Base-by-base conservation (phyloP, 2,329 filamentous ascomycete genomes). In the Trichophyton mentagrophytes region DNA sequence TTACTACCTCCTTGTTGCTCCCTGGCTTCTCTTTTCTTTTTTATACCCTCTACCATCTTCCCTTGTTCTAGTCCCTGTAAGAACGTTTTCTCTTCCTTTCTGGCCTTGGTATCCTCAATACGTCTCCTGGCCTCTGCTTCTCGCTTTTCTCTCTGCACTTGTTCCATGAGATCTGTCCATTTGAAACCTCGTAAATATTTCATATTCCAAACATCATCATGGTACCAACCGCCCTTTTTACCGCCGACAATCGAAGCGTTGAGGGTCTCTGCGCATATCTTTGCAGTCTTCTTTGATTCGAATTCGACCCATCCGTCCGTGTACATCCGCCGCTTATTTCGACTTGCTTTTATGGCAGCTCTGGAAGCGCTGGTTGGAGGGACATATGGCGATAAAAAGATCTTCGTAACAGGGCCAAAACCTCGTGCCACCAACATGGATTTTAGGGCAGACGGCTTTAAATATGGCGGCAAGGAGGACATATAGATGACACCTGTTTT, bases 241-340 rank as follows among this genome's bases (percentile, higher is more conserved):
- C 76, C 76, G 15, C 75, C 76, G 6, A 79, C 69, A 6, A 71
- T 73, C 2, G 68, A 68, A 30, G 76, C 74, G 66, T 78, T 78
- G 53, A 78, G 66, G 1, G 75, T 73, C 66, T 77, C 74, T 2
- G 75, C 75, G 60, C 74, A 76, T 22, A 75, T 68, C 66, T 77
- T 76, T 0, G 76, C 76, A 6, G 69, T 73, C 62, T 72, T 74
- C 62, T 77, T 77, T 30, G 73, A 75, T n/a, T 67, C 71, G 60
- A 78, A 77, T 59, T 78, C 76, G 11, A 78, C 71, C 76, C 76
- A 78, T 3, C 76, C 76, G 64, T 78, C 76, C 2, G 72, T 69
- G 64, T 77, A 78, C 3, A 70, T 71, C 42, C 68, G 66, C 60
- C 75, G 70, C 63, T 74, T 76, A 62, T 75, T 76, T 40, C 65